Percentiles rank a stretch among this genome's conserved stretches.
These are phyloP conservation scores for Acer saccharum DNA, from an alignment of 345 rosid genomes.

Conservation along the genomic window DNA sequence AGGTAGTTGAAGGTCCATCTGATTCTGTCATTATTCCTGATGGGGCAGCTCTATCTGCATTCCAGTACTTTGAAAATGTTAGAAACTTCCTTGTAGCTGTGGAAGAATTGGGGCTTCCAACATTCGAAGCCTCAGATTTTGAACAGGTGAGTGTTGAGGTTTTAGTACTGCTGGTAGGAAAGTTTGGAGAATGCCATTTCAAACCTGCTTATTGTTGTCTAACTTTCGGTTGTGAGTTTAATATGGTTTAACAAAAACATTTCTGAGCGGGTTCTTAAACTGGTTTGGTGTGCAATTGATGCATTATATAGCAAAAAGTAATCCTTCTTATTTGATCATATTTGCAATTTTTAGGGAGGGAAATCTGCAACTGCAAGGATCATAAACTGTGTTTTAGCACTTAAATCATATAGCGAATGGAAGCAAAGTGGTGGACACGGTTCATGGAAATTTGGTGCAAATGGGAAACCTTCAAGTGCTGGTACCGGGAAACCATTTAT, in stretches of 20 bases:
- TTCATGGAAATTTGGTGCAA: constrained; percentile 65
- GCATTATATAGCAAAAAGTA: no score
- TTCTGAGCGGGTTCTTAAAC: neutral
- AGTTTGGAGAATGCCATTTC: neutral
- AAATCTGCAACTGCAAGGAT: constrained; percentile 75
- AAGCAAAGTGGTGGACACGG: constrained; percentile 72
- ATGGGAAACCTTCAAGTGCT: constrained; percentile 41
- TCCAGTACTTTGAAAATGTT: constrained; percentile 85
- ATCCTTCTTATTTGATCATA: neutral
- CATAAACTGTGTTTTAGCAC: constrained; percentile 75
- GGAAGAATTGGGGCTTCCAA: constrained; percentile 80
- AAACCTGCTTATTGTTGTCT: neutral
- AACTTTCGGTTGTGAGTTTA: neutral
- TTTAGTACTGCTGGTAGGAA: neutral
- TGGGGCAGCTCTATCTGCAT: constrained; percentile 91
- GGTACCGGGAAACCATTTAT: constrained; percentile 52
- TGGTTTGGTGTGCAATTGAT: neutral
- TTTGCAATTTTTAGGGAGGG: constrained; percentile 58
- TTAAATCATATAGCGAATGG: constrained; percentile 84
- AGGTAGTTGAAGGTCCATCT: constrained; percentile 82
- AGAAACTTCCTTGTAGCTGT: constrained; percentile 79
- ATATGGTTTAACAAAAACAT: neutral
- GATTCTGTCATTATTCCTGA: constrained; percentile 71
- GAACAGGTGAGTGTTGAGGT: constrained; percentile 56
- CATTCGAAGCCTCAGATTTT: constrained; percentile 89